Evolutionary conservation across 805 yeast species (phyloP).

Genomic region (Saturnispora mendoncae): DNA sequence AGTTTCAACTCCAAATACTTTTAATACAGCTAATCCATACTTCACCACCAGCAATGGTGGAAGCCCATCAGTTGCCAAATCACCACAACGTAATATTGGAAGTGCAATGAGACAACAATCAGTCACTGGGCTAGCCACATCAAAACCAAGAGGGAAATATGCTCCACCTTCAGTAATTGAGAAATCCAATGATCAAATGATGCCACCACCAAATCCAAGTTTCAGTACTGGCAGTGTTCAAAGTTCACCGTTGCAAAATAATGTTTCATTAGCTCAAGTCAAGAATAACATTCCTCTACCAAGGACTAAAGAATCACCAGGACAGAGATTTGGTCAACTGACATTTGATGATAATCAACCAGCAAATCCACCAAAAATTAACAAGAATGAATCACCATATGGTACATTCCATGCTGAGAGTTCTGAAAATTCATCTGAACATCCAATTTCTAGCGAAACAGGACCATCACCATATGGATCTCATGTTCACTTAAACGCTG

Average conservation of each 20-base stretch:
- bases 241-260: not conserved
- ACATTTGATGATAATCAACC: no score
- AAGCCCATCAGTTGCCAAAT: not conserved
- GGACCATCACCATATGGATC: no score
- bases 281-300: not conserved
- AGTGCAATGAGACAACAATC: not conserved
- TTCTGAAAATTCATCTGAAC: no score
- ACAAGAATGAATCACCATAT: no score
- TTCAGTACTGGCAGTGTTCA: not conserved
- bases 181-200: not conserved
- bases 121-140: not conserved
- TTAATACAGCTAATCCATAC: slow-evolving; percentile 1
- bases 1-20: slow-evolving; percentile 2
- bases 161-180: not conserved
- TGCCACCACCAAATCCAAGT: not conserved
- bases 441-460: no score
- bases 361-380: no score
- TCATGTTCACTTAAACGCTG: no score
- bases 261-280: not conserved
- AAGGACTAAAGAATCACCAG: not conserved
- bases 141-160: not conserved
- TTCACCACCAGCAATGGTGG: not conserved
- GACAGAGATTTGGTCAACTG: no score
- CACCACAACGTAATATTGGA: not conserved
- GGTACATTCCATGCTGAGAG: no score